Base-by-base conservation (phyloP, 345 rosid genomes). In the Eucalyptus erythrocorys region DNA sequence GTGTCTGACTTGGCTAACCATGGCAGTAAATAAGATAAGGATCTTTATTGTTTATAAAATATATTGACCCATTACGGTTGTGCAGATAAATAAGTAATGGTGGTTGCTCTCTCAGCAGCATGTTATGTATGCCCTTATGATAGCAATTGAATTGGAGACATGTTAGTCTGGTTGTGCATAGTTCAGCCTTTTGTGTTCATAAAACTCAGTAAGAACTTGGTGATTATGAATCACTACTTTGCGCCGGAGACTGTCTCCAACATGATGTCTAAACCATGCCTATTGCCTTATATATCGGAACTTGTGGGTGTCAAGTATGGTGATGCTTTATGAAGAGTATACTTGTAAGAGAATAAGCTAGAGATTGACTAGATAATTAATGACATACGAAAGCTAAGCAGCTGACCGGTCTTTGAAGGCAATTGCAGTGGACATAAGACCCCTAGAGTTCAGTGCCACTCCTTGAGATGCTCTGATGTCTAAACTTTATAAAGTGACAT, bases 1-100 rank as follows among this genome's bases (percentile, higher is more conserved):
- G 93, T 97, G 8, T 97, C 97, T 79, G 96, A 94, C 87, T 89
- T 96, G 80, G 99, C 95, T 86, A 91, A 90, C 85, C 95, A 92
- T 87, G 90, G 71, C 48, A 88, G 92, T 89, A 88, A 92, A 89
- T 91, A 68, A 92, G 48, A 43, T n/a, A 19, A 26, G 42, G 7
- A 50, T 79, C 24, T 53, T 42, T 37, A 10, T 30, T 16, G 27
- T 68, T 24, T 87, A 59, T 45, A 45, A 57, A 87, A 48, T 27
- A 43, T 17, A 59, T 37, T 40, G 84, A 76, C 15, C 84, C 47
- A 40, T 71, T 47, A 76, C 42, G 47, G 84, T 76, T 40, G 13
- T 26, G 57, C 47, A 40, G 82, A 76, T 76, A 76, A 34, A 40
- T 76, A 21, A 76, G 84, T 40, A 40, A 76, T 76, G 47, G 30